These are phyloP conservation scores for Beauveria pseudobassiana DNA, from an alignment of 2,329 filamentous ascomycete species.

Conservation along the genomic window DNA sequence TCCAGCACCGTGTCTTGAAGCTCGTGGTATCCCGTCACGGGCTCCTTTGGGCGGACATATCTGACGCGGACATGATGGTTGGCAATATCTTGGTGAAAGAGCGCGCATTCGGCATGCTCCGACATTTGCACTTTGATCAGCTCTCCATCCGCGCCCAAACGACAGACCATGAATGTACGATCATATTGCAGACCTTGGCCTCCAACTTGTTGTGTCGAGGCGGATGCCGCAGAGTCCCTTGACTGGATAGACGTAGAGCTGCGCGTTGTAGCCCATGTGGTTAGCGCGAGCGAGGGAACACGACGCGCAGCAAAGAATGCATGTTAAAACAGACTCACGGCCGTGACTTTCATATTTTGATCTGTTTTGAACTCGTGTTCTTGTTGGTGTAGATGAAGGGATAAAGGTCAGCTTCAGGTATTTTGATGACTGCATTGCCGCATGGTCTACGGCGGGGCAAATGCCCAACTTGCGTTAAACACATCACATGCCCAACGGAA, in stretches of 20 bases:
- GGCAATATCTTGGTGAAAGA: conserved; percentile 55
- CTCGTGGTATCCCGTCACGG: conserved; percentile 30
- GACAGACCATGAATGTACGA: conserved; percentile 63
- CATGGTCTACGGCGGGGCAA: not conserved
- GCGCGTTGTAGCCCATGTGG: not conserved
- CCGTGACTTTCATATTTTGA: conserved; percentile 19
- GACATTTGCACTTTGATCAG: conserved; percentile 54
- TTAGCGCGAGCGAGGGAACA: not conserved
- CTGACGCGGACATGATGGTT: conserved; percentile 32
- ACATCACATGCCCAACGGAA: not conserved
- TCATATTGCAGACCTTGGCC: conserved; percentile 59
- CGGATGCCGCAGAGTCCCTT: conserved; percentile 60
- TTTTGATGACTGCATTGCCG: not conserved
- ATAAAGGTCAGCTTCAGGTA: too few species aligned
- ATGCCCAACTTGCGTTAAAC: not conserved
- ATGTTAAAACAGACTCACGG: conserved; percentile 15
- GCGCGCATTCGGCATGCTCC: conserved; percentile 48
- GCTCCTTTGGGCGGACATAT: conserved; percentile 32
- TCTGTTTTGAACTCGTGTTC: not conserved
- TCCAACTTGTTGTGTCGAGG: conserved; percentile 46
- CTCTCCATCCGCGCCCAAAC: conserved; percentile 33
- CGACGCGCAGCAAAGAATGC: not conserved
- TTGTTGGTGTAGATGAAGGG: not conserved
- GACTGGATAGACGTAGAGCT: conserved; percentile 65
- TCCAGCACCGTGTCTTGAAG: conserved; percentile 34